phyloP scores from a whole-genome alignment of 352 stramenopile species.

The Pythium periplocum region DNA sequence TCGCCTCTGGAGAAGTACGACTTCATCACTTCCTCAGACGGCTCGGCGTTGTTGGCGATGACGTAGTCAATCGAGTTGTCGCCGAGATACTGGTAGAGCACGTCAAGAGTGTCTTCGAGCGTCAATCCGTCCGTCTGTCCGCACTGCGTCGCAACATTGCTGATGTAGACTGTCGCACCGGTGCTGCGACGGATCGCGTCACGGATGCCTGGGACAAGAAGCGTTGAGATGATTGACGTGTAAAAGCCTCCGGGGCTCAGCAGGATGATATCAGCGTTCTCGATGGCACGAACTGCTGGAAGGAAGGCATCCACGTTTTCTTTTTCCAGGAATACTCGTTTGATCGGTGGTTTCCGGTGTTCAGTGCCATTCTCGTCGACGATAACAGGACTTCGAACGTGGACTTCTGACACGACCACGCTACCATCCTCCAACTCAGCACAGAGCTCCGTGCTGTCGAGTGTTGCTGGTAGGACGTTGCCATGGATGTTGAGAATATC shows the following conservation, averaged over 20 bases:
- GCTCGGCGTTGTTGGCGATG: constrained; percentile 75
- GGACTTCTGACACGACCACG: constrained; percentile 74
- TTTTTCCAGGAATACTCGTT: constrained; percentile 79
- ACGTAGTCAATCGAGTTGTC: constrained; percentile 79
- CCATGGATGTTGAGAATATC: constrained; percentile 85
- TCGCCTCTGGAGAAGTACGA: constrained; percentile 73
- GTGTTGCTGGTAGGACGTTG: constrained; percentile 72
- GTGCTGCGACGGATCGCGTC: constrained; percentile 65
- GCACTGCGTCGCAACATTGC: constrained; percentile 81
- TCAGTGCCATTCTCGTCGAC: constrained; percentile 29
- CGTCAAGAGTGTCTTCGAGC: constrained; percentile 56
- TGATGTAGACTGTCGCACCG: constrained; percentile 79
- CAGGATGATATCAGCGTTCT: constrained; percentile 83
- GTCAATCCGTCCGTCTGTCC: constrained; percentile 80
- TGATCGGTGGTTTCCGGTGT: constrained; percentile 62
- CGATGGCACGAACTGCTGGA: constrained; percentile 70
- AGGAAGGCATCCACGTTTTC: constrained; percentile 64
- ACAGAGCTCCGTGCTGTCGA: constrained; percentile 78
- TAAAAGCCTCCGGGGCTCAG: constrained; percentile 81
- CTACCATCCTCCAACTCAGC: constrained; percentile 70
- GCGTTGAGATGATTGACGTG: constrained; percentile 79
- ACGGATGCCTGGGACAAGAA: constrained; percentile 77
- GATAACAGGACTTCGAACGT: constrained; percentile 60
- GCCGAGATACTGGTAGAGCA: constrained; percentile 64
- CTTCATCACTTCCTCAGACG: constrained; percentile 41